Evolutionary conservation across 2,329 filamentous ascomycete genomes (phyloP).

Genomic region (Lecanoromycetidae sp.): DNA sequence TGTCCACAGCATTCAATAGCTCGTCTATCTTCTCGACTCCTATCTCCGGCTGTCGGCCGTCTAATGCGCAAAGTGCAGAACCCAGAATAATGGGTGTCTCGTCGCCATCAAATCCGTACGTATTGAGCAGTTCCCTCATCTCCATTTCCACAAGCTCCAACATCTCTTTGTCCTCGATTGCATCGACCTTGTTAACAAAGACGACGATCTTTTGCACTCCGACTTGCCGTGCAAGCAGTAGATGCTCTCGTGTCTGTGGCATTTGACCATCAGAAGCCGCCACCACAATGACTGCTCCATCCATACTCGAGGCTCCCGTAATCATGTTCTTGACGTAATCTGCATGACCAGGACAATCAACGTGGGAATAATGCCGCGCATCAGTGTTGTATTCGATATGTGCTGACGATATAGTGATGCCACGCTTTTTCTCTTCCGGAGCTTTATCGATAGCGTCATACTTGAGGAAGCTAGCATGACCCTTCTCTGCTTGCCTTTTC

Average conservation of each 20-base stretch:
- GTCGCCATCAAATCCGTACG: slow-evolving; percentile 95
- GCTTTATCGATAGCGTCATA: slow-evolving; percentile 99
- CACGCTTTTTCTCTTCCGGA: slow-evolving; percentile 97
- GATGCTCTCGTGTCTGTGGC: slow-evolving; percentile 95
- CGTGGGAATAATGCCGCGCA: slow-evolving; percentile 92
- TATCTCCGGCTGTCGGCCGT: slow-evolving; percentile 76
- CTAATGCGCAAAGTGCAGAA: slow-evolving; percentile 87
- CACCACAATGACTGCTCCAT: slow-evolving; percentile 96
- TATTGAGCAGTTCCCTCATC: slow-evolving; percentile 90
- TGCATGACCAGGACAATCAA: slow-evolving; percentile 98
- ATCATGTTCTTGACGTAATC: slow-evolving; percentile 99
- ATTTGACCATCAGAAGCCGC: slow-evolving; percentile 98
- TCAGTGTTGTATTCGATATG: slow-evolving; percentile 98
- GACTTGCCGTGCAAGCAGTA: slow-evolving; percentile 94
- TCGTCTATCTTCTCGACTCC: slow-evolving; percentile 80
- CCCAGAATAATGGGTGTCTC: slow-evolving; percentile 96
- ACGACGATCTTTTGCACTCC: slow-evolving; percentile 97
- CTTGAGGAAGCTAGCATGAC: slow-evolving; percentile 85
- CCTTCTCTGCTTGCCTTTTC: slow-evolving; percentile 93
- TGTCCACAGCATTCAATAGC: slow-evolving; percentile 77
- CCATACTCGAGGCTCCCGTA: slow-evolving; percentile 98
- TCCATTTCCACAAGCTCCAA: slow-evolving; percentile 99
- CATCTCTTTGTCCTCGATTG: slow-evolving; percentile 96
- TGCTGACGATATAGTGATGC: slow-evolving; percentile 97
- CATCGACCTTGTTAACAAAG: slow-evolving; percentile 99